Evolutionary conservation across 768 basidiomycete species (phyloP), one percentile per base, ranked within the genome.

Genomic region (Mycena polygramma): DNA sequence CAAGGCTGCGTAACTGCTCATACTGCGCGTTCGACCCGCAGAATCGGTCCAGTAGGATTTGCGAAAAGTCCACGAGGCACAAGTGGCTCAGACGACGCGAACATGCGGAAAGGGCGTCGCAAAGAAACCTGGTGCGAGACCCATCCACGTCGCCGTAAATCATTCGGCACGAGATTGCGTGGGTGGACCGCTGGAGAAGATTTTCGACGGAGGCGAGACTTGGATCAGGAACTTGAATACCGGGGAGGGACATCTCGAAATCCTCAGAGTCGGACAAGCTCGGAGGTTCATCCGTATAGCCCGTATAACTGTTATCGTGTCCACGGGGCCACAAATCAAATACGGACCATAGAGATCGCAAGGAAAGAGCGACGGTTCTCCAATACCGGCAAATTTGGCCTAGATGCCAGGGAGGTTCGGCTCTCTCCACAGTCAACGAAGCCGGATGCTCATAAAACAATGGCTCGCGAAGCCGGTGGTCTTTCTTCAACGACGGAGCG

Each of bases 401-500:
- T 39, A 62, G 20, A 15, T 62, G 35, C 60, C 60, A 62, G 35
- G 60, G 60, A 17, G 39, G 51, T 36, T 37, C 36, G 36, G 37
- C n/a, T 62, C 35, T 62, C 22, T 39, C n/a, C n/a, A n/a, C n/a
- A n/a, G n/a, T n/a, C n/a, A n/a, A 13, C 9, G 1, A 7, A 17
- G 7, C 45, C 15, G 45, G 41, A 15, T 15, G 11, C 41, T 15
- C 11, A 10, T 30, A 6, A 6, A 30, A 2, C 3, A 6, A 30
- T 30, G 2, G 2, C 6, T 30, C 30, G 30, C 41, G 41, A 49
- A 62, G 48, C 14, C 15, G 14, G 24, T 51, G 48, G 2, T 30
- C n/a, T 7, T 19, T 39, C 4, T 7, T 11, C 49, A 51, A 17
- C n/a, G 26, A 36, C 49, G 92, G 92, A 73, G 91, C 89, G 68